phyloP scores from a whole-genome alignment of 345 rosid species.

The Hibiscus tridactylites region DNA sequence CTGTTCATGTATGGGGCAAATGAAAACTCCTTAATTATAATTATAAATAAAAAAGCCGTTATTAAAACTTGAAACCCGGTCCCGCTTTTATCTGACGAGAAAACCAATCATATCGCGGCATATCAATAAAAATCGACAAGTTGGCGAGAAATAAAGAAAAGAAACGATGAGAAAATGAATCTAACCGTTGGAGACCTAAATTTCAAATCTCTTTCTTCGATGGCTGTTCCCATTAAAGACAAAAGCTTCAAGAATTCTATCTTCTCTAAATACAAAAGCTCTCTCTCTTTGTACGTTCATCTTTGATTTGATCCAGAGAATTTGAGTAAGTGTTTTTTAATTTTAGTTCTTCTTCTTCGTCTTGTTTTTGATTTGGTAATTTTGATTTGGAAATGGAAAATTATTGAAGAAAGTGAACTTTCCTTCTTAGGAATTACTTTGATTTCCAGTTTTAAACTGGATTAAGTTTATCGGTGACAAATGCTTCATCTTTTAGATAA shows the following conservation, averaged over 20 bases:
- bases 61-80: slow-evolving; percentile 7
- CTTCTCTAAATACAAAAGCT: slow-evolving; percentile 6
- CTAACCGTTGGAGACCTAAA: slow-evolving; percentile 22
- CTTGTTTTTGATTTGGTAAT: neutral
- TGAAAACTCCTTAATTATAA: neutral
- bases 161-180: slow-evolving; percentile 15
- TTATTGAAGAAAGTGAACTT: slow-evolving; percentile 9
- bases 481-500: neutral
- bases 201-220: slow-evolving; percentile 20
- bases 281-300: neutral
- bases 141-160: slow-evolving; percentile 5
- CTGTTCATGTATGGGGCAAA: neutral
- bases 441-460: neutral
- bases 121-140: neutral
- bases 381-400: neutral
- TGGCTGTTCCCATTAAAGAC: slow-evolving; percentile 11
- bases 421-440: neutral
- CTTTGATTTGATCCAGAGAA: neutral
- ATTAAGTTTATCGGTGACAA: neutral
- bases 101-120: neutral
- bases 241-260: slow-evolving; percentile 3
- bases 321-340: neutral
- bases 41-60: slow-evolving; percentile 18
- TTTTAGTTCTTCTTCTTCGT: neutral
- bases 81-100: slow-evolving; percentile 9